Base-by-base conservation (phyloP, 2,329 filamentous ascomycete genomes). In the Aureobasidium sp. region DNA sequence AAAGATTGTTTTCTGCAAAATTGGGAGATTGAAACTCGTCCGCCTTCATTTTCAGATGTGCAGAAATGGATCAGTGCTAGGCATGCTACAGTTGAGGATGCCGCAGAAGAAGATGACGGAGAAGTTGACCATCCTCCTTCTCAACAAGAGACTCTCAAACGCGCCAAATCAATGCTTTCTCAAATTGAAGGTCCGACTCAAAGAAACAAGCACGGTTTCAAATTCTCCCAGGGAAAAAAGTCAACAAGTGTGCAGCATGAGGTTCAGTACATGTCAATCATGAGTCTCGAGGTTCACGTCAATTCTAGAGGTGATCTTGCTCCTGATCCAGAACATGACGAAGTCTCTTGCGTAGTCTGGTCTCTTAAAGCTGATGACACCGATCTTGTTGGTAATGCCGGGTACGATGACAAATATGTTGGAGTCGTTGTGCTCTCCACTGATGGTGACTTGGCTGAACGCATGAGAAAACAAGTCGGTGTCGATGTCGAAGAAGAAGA, bases 201-300 rank as follows among this genome's bases (percentile, higher is more conserved):
- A 49, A 86, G 79, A 64, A 87, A 88, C 62, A 84, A 81, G 56
- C 78, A 91, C 64, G 88, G 86, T 0, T 91, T 90, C 73, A 93
- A 90, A 65, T 95, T 87, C 66, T 89, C 86, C 0, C 89, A 90
- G 60, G 87, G 84, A 63, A 77, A 79, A 57, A 81, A 83, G 59
- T 84, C 84, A 1, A 86, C 84, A 0, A 89, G 83, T 59, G 83
- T 94, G 16, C 81, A 88, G 62, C 87, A 91, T 59, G 88, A 94
- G 66, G 83, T 82, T 2, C 87, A 93, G 61, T 95, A 95, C 66
- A 97, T 98, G 93, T 95, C 88, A 60, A 89, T 86, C 16, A 90
- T 98, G 88, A 94, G 90, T 60, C 70, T 98, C 6, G 93, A 98
- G 66, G 72, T 97, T 4, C 91, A 98, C 65, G 85, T 94, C 57